Conservation (phyloP, 2,329 filamentous ascomycete genomes). For the Venturiaceae sp. region DNA sequence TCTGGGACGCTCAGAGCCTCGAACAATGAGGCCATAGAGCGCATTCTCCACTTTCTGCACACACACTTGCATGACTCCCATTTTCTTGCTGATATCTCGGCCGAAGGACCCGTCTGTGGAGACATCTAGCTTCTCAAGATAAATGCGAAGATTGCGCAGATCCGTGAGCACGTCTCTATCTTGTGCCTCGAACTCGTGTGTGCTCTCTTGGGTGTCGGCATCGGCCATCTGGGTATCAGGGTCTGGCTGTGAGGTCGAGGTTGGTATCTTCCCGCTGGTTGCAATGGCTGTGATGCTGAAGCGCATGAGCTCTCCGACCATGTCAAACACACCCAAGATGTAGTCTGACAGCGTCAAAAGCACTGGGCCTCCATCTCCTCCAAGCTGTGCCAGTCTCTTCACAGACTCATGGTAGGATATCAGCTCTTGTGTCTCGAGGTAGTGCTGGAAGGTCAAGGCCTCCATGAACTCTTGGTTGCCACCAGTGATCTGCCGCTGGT, state of each 20-base stretch:
- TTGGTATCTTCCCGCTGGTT: slow-evolving; percentile 51
- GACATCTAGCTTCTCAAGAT: slow-evolving; percentile 64
- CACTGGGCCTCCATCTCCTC: slow-evolving; percentile 39
- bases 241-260: slow-evolving; percentile 19
- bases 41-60: slow-evolving; percentile 91
- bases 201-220: slow-evolving; percentile 15
- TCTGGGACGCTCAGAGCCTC: slow-evolving; percentile 79
- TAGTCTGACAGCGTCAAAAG: slow-evolving; percentile 74
- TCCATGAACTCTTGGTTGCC: slow-evolving; percentile 94
- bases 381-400: slow-evolving; percentile 24
- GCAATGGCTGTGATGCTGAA: slow-evolving; percentile 85
- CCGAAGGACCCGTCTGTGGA: slow-evolving; percentile 43
- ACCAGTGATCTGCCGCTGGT: slow-evolving; percentile 62
- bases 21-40: slow-evolving; percentile 77
- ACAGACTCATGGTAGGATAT: slow-evolving; percentile 56
- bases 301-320: slow-evolving; percentile 93
- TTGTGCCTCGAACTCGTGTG: slow-evolving; percentile 6
- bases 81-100: slow-evolving; percentile 65
- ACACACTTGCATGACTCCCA: slow-evolving; percentile 75
- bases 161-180: slow-evolving; percentile 64
- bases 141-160: slow-evolving; percentile 65
- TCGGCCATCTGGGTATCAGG: slow-evolving; percentile 21
- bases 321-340: slow-evolving; percentile 81
- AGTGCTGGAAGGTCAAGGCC: slow-evolving; percentile 79
- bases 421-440: slow-evolving; percentile 67